phyloP scores from a whole-genome alignment of 768 basidiomycete genomes.

The Leucosporidium creatinivorum region DNA sequence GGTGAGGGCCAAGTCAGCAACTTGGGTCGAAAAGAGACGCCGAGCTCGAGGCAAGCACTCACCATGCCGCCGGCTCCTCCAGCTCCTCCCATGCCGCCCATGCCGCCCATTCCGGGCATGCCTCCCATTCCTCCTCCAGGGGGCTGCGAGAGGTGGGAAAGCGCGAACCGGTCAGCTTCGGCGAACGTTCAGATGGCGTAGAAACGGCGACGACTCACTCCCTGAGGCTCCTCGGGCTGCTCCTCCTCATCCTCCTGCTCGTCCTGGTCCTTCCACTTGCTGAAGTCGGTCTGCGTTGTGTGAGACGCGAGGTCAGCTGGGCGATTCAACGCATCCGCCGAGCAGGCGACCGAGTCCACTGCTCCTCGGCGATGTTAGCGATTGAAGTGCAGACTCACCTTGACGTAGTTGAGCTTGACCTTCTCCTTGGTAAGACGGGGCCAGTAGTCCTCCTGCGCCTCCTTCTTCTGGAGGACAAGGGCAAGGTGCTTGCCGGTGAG shows the following conservation, averaged over 20 bases:
- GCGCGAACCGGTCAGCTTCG: neutral
- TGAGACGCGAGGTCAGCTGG: neutral
- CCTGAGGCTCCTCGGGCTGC: slow-evolving; percentile 43
- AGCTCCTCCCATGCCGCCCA: slow-evolving; percentile 52
- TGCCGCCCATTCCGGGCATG: slow-evolving; percentile 50
- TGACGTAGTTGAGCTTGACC: slow-evolving; percentile 67
- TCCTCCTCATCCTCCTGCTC: slow-evolving; percentile 72
- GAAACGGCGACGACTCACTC: slow-evolving; percentile 28
- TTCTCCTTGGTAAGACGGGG: slow-evolving; percentile 86
- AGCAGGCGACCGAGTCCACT: too few relatives aligned
- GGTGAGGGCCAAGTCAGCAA: neutral
- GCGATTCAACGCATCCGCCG: neutral
- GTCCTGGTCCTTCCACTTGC: slow-evolving; percentile 86
- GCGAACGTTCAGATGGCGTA: slow-evolving; percentile 30
- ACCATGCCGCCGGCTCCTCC: slow-evolving; percentile 50
- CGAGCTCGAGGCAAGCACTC: slow-evolving; percentile 28
- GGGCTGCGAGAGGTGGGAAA: neutral
- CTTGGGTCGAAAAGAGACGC: neutral
- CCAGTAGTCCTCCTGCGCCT: slow-evolving; percentile 71
- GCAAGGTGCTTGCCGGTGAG: slow-evolving; percentile 62
- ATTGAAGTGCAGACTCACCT: slow-evolving; percentile 39
- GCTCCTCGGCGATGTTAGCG: too few relatives aligned
- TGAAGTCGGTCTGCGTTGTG: slow-evolving; percentile 13
- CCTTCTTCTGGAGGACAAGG: slow-evolving; percentile 73
- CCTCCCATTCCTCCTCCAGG: slow-evolving; percentile 43